Evolutionary conservation across 305 asterid species (phyloP).

Genomic region (Solanum hybrid): DNA sequence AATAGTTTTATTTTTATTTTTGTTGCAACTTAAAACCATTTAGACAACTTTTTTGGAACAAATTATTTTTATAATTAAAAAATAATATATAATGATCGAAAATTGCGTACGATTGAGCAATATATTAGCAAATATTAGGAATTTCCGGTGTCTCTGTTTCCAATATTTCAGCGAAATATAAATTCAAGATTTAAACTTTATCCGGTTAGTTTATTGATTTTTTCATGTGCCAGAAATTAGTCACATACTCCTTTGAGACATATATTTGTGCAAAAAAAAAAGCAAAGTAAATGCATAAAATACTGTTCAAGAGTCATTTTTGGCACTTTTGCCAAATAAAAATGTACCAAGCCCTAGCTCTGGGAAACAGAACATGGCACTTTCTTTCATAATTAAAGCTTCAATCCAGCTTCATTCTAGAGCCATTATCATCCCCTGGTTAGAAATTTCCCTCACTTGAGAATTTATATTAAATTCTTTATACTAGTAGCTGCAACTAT

Average conservation of each 20-base stretch:
- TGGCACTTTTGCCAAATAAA: not conserved
- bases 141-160: no score
- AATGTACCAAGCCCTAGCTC: not conserved
- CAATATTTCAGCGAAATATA: not conserved
- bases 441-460: constrained; percentile 7
- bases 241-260: not conserved
- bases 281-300: not conserved
- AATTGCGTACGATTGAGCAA: not conserved
- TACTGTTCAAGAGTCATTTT: not conserved
- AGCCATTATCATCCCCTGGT: constrained; percentile 40
- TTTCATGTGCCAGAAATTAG: not conserved
- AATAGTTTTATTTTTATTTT: no score
- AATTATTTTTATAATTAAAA: no score
- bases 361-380: constrained; percentile 13
- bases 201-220: not conserved
- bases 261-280: not conserved
- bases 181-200: not conserved
- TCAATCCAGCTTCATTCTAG: constrained; percentile 29
- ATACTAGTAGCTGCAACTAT: not conserved
- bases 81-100: accelerated
- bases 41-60: not conserved
- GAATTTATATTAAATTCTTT: not conserved
- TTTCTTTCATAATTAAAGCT: constrained; percentile 21
- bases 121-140: not conserved
- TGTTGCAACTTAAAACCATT: not conserved